These are phyloP conservation scores for Debaryomyces hansenii DNA, from an alignment of 805 yeast genomes.

Conservation along the genomic window DNA sequence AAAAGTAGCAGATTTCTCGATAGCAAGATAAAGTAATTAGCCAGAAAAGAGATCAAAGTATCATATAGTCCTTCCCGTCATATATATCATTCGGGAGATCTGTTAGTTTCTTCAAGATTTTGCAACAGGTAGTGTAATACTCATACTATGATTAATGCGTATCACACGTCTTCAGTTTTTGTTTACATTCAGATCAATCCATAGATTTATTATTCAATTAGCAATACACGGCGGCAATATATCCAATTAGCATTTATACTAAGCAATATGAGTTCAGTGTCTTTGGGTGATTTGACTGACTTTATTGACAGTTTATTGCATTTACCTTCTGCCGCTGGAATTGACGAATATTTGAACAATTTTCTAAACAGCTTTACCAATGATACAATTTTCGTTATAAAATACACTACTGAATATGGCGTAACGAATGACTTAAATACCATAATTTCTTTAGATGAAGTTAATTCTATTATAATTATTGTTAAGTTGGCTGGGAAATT, in stretches of 20 bases:
- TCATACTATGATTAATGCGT: no score
- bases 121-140: no score
- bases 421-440: constrained; percentile 9
- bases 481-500: constrained; percentile 44
- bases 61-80: no score
- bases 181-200: neutral
- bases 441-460: constrained; percentile 2
- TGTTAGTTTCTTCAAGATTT: no score
- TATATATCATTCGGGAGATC: no score
- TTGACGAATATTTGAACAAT: constrained; percentile 6
- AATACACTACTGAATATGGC: constrained; percentile 7
- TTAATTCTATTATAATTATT: constrained; percentile 32
- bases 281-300: constrained; percentile 5
- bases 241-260: neutral
- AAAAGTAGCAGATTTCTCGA: no score
- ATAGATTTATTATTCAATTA: no score
- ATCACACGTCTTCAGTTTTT: neutral
- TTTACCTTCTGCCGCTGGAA: constrained; percentile 6
- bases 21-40: no score
- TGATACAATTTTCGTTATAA: constrained; percentile 20
- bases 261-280: neutral
- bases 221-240: no score
- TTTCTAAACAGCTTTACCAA: constrained; percentile 20
- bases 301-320: constrained; percentile 6
- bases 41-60: no score